Base-by-base conservation (phyloP, 352 stramenopile species). In the Globisporangium orthogonon region DNA sequence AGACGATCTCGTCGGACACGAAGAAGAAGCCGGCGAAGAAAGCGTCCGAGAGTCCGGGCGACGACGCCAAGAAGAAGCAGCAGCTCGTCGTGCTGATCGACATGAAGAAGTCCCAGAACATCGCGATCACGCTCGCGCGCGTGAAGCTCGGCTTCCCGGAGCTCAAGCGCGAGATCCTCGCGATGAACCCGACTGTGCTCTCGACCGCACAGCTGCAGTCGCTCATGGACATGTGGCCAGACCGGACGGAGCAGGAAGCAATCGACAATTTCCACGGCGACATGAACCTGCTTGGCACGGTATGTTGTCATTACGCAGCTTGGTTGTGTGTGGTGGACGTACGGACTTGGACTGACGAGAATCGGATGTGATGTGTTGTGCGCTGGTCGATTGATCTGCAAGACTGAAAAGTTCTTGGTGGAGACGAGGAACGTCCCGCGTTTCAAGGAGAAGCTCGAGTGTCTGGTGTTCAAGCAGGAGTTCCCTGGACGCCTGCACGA, bases 51-150 rank as follows among this genome's bases (percentile, higher is more conserved):
- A 58, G 70, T 29, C 61, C 61, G 1, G 44, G 58, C 7, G 61
- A 67, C n/a, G 60, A 43, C 29, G 33, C 50, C 4, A 55, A 55
- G 35, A 78, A 86, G 52, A 87, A 88, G 65, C 86, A 86, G 56
- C 73, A 82, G 30, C 75, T 89, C 59, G 70, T 93, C 30, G 73
- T 78, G 30, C 70, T 94, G 39, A 86, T 94, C 44, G 84, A 94
- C 58, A 89, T 91, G 78, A 94, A 94, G 52, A 94, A 92, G 53
- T 86, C 82, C 18, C 84, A 94, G 62, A 94, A 94, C 63, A 91
- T 94, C 53, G 74, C 82, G 10, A 94, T 94, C 51, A 91, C 82
- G 14, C 50, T 94, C 40, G 84, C 84, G 2, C 80, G 84, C 37
- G 73, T 94, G 1, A 92, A 92, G 64, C 58, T 90, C 23, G 54